Conservation (phyloP, 257 asterid species). For the Craterostigma plantagineum region DNA sequence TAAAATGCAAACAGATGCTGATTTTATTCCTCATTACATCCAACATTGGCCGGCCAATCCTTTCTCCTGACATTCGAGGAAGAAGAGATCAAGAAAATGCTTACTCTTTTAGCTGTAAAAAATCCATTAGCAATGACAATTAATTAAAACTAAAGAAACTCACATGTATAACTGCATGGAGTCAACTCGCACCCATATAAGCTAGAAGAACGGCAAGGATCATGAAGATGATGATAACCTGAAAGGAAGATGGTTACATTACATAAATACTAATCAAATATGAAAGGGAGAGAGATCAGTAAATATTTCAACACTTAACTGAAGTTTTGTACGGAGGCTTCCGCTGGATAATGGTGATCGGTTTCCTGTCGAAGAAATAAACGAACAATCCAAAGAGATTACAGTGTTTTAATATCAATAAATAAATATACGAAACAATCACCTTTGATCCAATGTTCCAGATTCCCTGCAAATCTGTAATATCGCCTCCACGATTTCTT, state of each 20-base stretch:
- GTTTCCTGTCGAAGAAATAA: conserved; percentile 32
- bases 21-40: no score
- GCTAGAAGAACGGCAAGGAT: conserved; percentile 38
- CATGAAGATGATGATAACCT: conserved; percentile 43
- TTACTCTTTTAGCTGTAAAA: no score
- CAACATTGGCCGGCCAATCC: no score
- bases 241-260: no score
- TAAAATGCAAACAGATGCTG: no score
- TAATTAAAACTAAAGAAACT: no score
- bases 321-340: conserved; percentile 29
- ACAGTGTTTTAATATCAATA: neutral
- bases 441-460: conserved; percentile 37
- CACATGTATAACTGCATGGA: conserved; percentile 21
- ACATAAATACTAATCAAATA: neutral
- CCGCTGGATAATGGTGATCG: conserved; percentile 37
- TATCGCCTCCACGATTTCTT: conserved; percentile 36
- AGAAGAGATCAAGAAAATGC: no score
- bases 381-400: neutral
- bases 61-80: no score
- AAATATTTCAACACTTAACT: conserved; percentile 3
- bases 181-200: conserved; percentile 22
- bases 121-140: no score
- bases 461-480: conserved; percentile 77
- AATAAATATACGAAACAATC: no score
- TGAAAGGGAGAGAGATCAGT: no score